Percentiles rank a stretch among this genome's conserved stretches.
Evolutionary conservation across 106 monocot genomes (phyloP).

Genomic region (Dendrobium nobile): DNA sequence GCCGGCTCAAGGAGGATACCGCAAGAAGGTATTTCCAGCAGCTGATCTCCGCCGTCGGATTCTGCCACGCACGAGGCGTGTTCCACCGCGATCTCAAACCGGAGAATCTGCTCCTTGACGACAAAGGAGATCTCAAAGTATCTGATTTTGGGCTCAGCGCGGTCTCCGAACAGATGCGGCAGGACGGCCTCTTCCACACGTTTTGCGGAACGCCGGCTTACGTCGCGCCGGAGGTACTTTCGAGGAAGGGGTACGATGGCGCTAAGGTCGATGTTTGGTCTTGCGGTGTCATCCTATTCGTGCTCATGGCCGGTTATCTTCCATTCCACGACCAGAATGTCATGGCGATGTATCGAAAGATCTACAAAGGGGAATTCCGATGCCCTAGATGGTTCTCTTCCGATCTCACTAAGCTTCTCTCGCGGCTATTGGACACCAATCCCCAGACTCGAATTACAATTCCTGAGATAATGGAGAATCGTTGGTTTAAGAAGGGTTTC

Average conservation of each 20-base stretch:
- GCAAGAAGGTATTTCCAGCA: constrained; percentile 41
- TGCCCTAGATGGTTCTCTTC: constrained; percentile 44
- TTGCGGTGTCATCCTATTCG: constrained; percentile 39
- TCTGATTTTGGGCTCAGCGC: constrained; percentile 33
- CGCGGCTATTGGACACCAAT: constrained; percentile 30
- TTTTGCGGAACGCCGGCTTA: constrained; percentile 50
- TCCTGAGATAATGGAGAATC: constrained; percentile 42
- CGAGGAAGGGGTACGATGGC: constrained; percentile 34
- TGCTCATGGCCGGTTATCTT: constrained; percentile 44
- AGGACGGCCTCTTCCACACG: constrained; percentile 42
- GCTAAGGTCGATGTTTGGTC: constrained; percentile 46
- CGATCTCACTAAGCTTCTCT: constrained; percentile 23
- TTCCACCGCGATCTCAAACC: constrained; percentile 78
- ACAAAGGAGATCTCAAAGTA: constrained; percentile 35
- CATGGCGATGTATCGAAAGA: constrained; percentile 35
- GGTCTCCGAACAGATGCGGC: constrained; percentile 6
- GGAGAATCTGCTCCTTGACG: constrained; percentile 73
- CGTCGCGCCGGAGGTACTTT: constrained; percentile 41
- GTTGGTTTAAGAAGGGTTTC: constrained; percentile 50
- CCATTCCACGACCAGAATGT: constrained; percentile 42
- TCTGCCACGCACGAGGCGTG: constrained; percentile 47
- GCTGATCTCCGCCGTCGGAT: constrained; percentile 40
- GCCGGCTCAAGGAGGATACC: constrained; percentile 32
- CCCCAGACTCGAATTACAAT: constrained; percentile 33
- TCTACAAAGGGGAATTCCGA: constrained; percentile 42